Evolutionary conservation across 164 flowering plant species (phyloP).

Genomic region (Annona cherimola): DNA sequence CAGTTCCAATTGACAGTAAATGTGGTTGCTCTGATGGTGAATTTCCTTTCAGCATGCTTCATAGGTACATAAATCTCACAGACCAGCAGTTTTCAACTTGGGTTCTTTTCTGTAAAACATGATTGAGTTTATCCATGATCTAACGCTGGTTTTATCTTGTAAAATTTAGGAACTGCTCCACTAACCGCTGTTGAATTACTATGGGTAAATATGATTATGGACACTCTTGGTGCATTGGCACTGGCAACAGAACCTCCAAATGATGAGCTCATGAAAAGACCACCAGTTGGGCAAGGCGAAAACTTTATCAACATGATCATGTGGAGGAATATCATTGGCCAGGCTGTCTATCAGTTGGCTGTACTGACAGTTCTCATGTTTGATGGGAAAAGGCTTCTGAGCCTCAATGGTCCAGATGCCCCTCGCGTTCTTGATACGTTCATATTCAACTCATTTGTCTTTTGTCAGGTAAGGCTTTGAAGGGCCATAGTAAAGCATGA

Average conservation of each 20-base stretch:
- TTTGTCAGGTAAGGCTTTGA: slow-evolving; percentile 55
- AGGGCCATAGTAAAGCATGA: neutral
- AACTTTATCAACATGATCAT: slow-evolving; percentile 50
- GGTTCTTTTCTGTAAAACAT: neutral
- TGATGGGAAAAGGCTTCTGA: slow-evolving; percentile 44
- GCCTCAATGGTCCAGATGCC: slow-evolving; percentile 42
- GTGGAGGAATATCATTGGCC: slow-evolving; percentile 86
- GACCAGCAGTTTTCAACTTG: neutral
- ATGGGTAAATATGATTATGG: slow-evolving; percentile 93
- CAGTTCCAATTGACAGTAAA: slow-evolving; percentile 66
- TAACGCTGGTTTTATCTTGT: slow-evolving; percentile 4
- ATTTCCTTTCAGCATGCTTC: slow-evolving; percentile 67
- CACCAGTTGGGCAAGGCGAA: slow-evolving; percentile 50
- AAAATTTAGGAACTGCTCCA: slow-evolving; percentile 72
- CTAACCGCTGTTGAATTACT: slow-evolving; percentile 83
- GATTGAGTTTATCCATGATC: too few relatives aligned
- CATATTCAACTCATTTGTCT: slow-evolving; percentile 70
- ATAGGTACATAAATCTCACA: slow-evolving; percentile 35
- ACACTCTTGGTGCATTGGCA: slow-evolving; percentile 81
- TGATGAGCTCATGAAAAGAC: slow-evolving; percentile 59
- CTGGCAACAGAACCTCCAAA: slow-evolving; percentile 84
- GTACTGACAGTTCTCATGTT: slow-evolving; percentile 43
- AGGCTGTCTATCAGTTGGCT: slow-evolving; percentile 56
- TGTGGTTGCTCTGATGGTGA: slow-evolving; percentile 63
- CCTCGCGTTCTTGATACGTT: slow-evolving; percentile 42